A percentile compares a stretch with the other conserved stretches of the same genome.
Evolutionary conservation across 106 monocot genomes (phyloP).

Genomic region (Vanilla planifolia): DNA sequence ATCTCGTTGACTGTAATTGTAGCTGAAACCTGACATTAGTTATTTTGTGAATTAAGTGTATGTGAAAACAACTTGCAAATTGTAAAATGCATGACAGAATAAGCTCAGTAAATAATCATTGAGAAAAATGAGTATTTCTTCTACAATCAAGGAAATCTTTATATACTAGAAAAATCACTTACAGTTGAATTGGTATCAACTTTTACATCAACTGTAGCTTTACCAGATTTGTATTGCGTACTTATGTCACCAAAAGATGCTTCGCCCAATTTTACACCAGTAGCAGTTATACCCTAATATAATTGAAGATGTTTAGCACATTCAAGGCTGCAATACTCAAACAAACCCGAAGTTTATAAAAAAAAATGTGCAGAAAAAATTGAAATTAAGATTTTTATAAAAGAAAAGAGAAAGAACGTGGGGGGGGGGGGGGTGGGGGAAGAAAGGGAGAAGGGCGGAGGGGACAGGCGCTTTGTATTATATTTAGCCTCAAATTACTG

Average conservation of each 20-base stretch:
- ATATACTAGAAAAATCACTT: conserved; percentile 4
- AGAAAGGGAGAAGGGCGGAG: background rate
- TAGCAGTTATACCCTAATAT: conserved; percentile 55
- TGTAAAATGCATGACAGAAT: background rate
- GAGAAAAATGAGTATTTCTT: background rate
- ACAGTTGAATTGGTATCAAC: conserved; percentile 67
- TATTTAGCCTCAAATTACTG: too few relatives aligned
- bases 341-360: background rate
- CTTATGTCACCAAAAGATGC: conserved; percentile 60
- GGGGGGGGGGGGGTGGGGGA: too few relatives aligned
- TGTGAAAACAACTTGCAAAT: background rate
- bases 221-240: conserved; percentile 56
- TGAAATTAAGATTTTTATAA: too few relatives aligned
- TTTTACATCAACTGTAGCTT: conserved; percentile 60
- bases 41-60: background rate
- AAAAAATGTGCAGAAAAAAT: background rate
- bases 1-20: conserved; percentile 48
- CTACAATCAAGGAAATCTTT: background rate
- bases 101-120: background rate
- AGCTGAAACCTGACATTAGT: conserved; percentile 45
- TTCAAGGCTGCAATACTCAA: background rate
- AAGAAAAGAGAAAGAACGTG: too few relatives aligned
- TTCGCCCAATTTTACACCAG: conserved; percentile 43
- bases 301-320: conserved; percentile 1
- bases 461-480: background rate